Conservation (phyloP, 768 basidiomycete genomes). For the Suillus americanus region DNA sequence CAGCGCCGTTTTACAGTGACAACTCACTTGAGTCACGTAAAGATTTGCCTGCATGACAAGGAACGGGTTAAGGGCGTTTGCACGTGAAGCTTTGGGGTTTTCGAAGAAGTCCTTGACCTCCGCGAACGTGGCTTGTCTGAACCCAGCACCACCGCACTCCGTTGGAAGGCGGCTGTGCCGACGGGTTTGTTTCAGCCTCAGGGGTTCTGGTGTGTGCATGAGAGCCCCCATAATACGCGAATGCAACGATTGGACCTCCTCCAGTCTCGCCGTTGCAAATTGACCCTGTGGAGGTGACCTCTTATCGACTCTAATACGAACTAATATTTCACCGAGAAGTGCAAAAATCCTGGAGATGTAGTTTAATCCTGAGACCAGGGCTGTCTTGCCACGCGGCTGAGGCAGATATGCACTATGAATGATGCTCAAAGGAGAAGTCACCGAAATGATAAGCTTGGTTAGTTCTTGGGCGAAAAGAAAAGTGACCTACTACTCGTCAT, state of each 20-base stretch:
- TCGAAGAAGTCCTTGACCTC: slow-evolving; percentile 92
- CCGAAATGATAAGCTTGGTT: slow-evolving; percentile 20
- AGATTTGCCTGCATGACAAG: slow-evolving; percentile 91
- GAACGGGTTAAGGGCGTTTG: slow-evolving; percentile 85
- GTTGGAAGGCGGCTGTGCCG: slow-evolving; percentile 48
- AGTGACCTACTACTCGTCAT: slow-evolving; percentile 80
- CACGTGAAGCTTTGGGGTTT: slow-evolving; percentile 83
- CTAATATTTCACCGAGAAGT: slow-evolving; percentile 81
- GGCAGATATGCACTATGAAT: slow-evolving; percentile 81
- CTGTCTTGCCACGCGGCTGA: slow-evolving; percentile 86
- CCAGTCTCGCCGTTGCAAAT: slow-evolving; percentile 79
- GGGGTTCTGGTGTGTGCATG: slow-evolving; percentile 71
- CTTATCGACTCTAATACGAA: slow-evolving; percentile 85
- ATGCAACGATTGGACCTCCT: slow-evolving; percentile 83
- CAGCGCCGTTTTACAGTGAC: not conserved
- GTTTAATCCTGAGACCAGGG: slow-evolving; percentile 83
- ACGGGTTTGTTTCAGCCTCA: slow-evolving; percentile 64
- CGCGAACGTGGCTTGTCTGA: slow-evolving; percentile 80
- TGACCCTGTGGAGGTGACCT: slow-evolving; percentile 83
- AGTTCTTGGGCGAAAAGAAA: slow-evolving; percentile 28
- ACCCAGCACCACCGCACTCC: slow-evolving; percentile 69
- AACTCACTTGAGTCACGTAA: slow-evolving; percentile 82
- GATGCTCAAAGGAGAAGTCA: slow-evolving; percentile 49
- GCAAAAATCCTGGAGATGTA: slow-evolving; percentile 86
- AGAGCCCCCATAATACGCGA: slow-evolving; percentile 73